phyloP scores from a whole-genome alignment of 352 stramenopile species.

The Blastocystis sp. region DNA sequence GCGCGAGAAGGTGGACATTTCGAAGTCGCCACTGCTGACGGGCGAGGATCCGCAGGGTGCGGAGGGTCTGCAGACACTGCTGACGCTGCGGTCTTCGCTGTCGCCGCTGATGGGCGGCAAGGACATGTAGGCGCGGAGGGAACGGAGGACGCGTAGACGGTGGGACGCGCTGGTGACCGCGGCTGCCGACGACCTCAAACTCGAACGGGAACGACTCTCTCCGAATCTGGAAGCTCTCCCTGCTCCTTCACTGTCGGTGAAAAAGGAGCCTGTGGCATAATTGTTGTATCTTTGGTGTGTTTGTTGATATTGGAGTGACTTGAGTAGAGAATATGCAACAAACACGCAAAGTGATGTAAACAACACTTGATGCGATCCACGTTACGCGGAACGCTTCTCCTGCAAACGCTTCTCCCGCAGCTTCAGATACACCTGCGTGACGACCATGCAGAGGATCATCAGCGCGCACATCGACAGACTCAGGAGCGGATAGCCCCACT shows the following conservation, averaged over 20 bases:
- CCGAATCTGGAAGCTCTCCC: not conserved
- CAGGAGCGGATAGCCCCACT: slow-evolving; percentile 42
- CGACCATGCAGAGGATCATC: slow-evolving; percentile 34
- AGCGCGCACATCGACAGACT: not conserved
- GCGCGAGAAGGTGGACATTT: not conserved
- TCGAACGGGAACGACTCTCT: not conserved
- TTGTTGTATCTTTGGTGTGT: slow-evolving; percentile 38
- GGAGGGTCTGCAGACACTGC: slow-evolving; percentile 10
- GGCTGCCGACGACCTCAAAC: not conserved
- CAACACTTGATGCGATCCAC: not conserved
- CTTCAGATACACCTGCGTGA: not conserved
- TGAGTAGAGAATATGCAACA: too few species aligned
- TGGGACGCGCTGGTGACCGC: slow-evolving; percentile 24
- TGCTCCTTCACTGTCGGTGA: not conserved
- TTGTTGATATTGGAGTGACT: too few species aligned
- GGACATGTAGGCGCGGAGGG: not conserved
- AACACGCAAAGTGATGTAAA: slow-evolving; percentile 34
- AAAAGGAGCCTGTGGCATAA: not conserved
- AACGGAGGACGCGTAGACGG: not conserved
- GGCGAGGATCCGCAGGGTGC: slow-evolving; percentile 35
- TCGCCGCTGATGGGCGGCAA: not conserved
- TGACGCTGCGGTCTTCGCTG: slow-evolving; percentile 29
- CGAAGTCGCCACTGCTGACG: slow-evolving; percentile 35
- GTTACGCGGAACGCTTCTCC: not conserved
- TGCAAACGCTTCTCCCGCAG: not conserved